phyloP scores from a whole-genome alignment of 495 filamentous ascomycete species.

The Penicillium chermesinum region DNA sequence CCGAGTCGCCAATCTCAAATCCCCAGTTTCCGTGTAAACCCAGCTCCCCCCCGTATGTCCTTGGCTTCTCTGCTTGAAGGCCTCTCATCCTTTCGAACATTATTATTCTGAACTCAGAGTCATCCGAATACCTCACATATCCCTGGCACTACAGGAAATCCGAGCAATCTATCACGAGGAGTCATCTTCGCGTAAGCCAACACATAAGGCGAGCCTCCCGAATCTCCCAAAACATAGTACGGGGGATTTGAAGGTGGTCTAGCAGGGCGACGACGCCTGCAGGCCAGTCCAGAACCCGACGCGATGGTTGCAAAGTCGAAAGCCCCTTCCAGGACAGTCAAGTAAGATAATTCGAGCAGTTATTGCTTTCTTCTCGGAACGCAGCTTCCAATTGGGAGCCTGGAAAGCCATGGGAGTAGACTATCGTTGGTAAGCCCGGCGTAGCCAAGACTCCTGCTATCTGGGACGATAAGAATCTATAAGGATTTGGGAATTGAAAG shows the following conservation, averaged over 20 bases:
- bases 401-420: constrained; percentile 13
- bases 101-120: background rate
- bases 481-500: too few species aligned
- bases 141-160: constrained; percentile 3
- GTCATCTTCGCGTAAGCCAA: constrained; percentile 8
- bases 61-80: constrained; percentile 4
- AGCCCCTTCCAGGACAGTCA: constrained; percentile 8
- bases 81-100: background rate
- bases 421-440: background rate
- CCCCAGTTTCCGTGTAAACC: constrained; percentile 8
- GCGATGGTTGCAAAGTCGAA: constrained; percentile 6
- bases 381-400: constrained; percentile 7
- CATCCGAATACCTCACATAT: background rate
- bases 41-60: constrained; percentile 2
- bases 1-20: constrained; percentile 2
- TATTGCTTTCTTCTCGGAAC: background rate
- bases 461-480: too few species aligned
- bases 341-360: background rate
- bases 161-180: constrained; percentile 2
- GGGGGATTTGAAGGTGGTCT: constrained; percentile 6
- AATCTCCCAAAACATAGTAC: constrained; percentile 7
- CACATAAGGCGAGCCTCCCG: constrained; percentile 10
- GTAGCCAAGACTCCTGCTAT: background rate
- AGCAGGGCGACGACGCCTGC: constrained; percentile 7
- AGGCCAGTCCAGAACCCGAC: constrained; percentile 9